Base-by-base conservation (phyloP, 2,329 filamentous ascomycete species). In the Thielaviopsis ethacetica region DNA sequence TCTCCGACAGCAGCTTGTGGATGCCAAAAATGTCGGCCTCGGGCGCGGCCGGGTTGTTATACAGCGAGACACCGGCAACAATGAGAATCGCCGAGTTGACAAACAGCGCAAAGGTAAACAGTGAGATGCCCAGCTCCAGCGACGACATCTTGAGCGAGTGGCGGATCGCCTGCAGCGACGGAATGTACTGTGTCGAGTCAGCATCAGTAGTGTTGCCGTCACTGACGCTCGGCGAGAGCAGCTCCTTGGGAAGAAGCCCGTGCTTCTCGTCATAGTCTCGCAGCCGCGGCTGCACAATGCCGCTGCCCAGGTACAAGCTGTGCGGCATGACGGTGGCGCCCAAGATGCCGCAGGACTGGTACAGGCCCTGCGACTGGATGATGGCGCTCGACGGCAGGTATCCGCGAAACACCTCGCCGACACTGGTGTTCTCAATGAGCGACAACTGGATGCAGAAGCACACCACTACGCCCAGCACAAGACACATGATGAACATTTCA, bases 41-140 rank as follows among this genome's bases (percentile, higher is more conserved):
- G 6, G 76, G 72, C 1, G 86, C 85, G 2, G 79, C 76, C 0
- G 76, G 67, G 49, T 79, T 79, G 3, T 77, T 70, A 67, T 85
- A 90, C 0, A 95, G 77, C 0, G 86, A 84, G 0, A 87, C 82
- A 24, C 89, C 90, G 0, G 90, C 84, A 13, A 90, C 84, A 64
- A 93, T 89, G 15, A 93, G 76, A 65, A 93, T 91, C 41, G 87
- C 79, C 58, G 82, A 86, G 72, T 93, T 93, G 66, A 91, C 85
- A 66, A 93, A 93, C 3, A 93, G 77, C 0, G 88, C 88, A 68
- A 91, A 91, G 0, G 86, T 88, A 68, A 90, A 88, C 41, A 93
- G 82, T 0, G 84, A 86, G 15, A 89, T 67, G 6, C 80, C 74
- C 10, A 91, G 73, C 67, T 93, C 88, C 21, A 78, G 72, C 59